These are phyloP conservation scores for Fusarium sp. DNA, from an alignment of 2,329 filamentous ascomycete genomes.

Conservation along the genomic window DNA sequence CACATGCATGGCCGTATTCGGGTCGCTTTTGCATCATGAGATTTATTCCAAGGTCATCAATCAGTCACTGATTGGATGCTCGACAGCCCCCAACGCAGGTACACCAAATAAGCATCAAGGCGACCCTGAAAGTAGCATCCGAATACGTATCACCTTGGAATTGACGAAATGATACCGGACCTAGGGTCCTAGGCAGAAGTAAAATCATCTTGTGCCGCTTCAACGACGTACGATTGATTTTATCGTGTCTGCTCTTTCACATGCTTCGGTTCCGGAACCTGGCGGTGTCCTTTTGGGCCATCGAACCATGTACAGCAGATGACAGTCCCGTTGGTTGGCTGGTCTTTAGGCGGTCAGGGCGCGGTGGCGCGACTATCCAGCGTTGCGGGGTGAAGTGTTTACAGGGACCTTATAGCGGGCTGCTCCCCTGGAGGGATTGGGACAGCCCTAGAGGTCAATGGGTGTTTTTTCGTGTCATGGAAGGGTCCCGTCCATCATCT, in stretches of 20 bases:
- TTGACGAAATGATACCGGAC: slow-evolving; percentile 36
- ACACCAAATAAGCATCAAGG: slow-evolving; percentile 17
- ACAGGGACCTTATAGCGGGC: slow-evolving; percentile 30
- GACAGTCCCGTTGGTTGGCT: slow-evolving; percentile 29
- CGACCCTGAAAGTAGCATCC: slow-evolving; percentile 5
- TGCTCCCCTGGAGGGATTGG: slow-evolving; percentile 16
- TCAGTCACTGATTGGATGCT: slow-evolving; percentile 26
- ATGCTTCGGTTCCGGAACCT: slow-evolving; percentile 38
- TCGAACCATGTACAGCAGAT: slow-evolving; percentile 37
- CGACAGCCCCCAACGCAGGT: slow-evolving; percentile 8
- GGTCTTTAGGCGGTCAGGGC: slow-evolving; percentile 34
- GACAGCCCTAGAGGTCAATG: slow-evolving; percentile 18
- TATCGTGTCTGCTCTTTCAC: slow-evolving; percentile 28
- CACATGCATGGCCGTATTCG: slow-evolving; percentile 37
- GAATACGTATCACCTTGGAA: slow-evolving; percentile 21
- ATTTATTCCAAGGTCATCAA: slow-evolving; percentile 27
- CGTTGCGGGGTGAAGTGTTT: slow-evolving; percentile 32
- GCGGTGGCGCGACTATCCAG: slow-evolving; percentile 37
- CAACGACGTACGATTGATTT: slow-evolving; percentile 28
- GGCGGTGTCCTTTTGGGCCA: slow-evolving; percentile 31
- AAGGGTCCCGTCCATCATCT: slow-evolving; percentile 3
- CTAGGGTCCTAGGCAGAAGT: slow-evolving; percentile 26
- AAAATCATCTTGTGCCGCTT: slow-evolving; percentile 17
- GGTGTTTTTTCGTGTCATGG: too few species aligned
- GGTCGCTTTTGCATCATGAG: slow-evolving; percentile 26